Evolutionary conservation across 139 green algal species (phyloP).

Genomic region (Astrephomene gubernaculifera): DNA sequence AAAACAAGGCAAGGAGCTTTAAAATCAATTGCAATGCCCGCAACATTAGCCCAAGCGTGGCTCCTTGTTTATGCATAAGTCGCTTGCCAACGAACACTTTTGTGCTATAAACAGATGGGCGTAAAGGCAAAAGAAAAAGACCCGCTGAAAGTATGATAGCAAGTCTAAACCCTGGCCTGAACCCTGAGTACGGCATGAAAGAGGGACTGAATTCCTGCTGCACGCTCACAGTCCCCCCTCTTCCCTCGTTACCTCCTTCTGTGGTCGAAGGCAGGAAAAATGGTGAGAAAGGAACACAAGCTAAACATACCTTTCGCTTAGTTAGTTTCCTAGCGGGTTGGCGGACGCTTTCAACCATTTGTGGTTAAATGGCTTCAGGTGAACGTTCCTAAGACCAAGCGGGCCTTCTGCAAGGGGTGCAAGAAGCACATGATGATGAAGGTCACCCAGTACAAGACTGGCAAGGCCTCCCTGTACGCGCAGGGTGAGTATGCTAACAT

Average conservation of each 20-base stretch:
- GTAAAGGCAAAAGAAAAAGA: no score
- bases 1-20: no score
- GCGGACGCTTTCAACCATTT: no score
- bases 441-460: conserved; percentile 99
- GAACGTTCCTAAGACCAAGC: conserved; percentile 99
- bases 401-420: conserved; percentile 98
- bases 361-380: conserved; percentile 92
- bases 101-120: no score
- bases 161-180: no score
- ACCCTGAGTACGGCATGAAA: no score
- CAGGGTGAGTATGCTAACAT: conserved; percentile 79
- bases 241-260: conserved; percentile 30
- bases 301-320: not conserved
- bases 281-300: conserved; percentile 16
- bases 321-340: not conserved
- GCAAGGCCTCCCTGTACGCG: conserved; percentile 98
- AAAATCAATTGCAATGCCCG: no score
- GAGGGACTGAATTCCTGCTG: no score
- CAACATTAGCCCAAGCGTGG: no score
- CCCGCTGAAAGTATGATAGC: no score
- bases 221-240: not conserved
- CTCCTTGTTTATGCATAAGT: no score
- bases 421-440: conserved; percentile 98
- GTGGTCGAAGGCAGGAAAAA: conserved; percentile 42
- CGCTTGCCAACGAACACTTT: no score